Evolutionary conservation across 805 yeast species (phyloP), one percentile per base, ranked within the genome.

Genomic region (Ogataea philodendri): DNA sequence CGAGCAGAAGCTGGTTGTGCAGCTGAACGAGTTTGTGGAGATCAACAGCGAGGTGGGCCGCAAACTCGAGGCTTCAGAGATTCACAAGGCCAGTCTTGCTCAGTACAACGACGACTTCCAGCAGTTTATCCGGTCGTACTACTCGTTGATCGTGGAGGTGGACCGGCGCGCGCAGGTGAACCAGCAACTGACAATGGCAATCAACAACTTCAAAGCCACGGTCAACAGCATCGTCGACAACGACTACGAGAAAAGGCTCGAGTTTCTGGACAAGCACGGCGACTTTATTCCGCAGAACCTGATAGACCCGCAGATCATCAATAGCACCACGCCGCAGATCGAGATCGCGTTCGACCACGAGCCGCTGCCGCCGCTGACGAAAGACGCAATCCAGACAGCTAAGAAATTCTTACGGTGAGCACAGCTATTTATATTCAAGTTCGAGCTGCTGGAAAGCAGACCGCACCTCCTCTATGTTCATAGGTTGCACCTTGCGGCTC

Each of bases 391-490:
- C 7, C 31, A 28, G 4, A 48, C 48, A 11, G 56, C 60, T 3
- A 41, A 39, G 28, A 40, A 37, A 36, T 22, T 26, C 22, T 21
- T 35, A 40, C 26, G 35, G 26, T 39, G 24, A 15, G n/a, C 18
- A 7, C 19, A n/a, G 24, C 35, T 53, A 70, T 58, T 72, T 45
- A 51, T 66, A 71, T 8, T 51, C 45, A 35, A 65, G 67, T 54
- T 83, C 89, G 39, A 80, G 55, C 0, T 62, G 52, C n/a, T 66
- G 60, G 54, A 88, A 86, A 52, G 61, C 62, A 5, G 61, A 46
- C 39, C 70, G 67, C 2, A 79, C 70, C 40, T 79, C 81, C 5
- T 72, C 74, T 1, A 67, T 54, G 0, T 72, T 60, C 55, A 78
- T 31, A 19, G 65, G 63, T 15, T 56, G 59, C 5, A 76, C 58